Conservation (phyloP, 2,329 filamentous ascomycete genomes). For the Aspergillus floridensis region DNA sequence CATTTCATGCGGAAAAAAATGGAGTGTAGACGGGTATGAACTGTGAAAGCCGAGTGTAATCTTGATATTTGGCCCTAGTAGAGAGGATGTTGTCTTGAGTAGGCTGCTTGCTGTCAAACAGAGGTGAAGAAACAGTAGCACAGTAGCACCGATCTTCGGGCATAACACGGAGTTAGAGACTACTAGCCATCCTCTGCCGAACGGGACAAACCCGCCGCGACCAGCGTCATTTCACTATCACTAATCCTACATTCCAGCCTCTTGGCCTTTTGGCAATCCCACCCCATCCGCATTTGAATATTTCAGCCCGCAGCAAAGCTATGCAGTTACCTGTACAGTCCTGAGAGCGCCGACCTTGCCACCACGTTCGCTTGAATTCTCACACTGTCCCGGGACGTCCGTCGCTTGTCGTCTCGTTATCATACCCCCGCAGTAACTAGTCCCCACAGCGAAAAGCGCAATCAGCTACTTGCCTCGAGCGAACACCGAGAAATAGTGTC, state of each 20-base stretch:
- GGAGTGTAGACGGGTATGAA: no score
- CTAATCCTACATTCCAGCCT: conserved; percentile 1
- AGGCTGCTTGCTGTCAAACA: neutral
- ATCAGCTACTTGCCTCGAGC: neutral
- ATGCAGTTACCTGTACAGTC: neutral
- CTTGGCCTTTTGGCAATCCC: neutral
- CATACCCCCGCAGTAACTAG: conserved; percentile 13
- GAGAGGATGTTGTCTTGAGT: no score
- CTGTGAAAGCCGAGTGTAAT: no score
- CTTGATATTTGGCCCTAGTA: no score
- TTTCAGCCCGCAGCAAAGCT: neutral
- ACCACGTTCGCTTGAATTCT: neutral
- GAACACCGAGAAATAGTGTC: neutral
- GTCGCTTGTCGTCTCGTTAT: neutral
- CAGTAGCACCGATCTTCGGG: no score
- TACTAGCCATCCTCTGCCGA: neutral
- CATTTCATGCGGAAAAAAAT: no score
- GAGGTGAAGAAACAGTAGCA: no score
- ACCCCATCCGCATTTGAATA: neutral
- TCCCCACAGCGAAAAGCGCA: neutral
- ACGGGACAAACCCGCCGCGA: conserved; percentile 3
- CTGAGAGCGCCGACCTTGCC: neutral
- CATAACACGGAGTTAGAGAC: conserved; percentile 15
- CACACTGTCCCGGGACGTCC: neutral
- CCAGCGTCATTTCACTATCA: conserved; percentile 13